Percentiles rank a stretch among this genome's conserved stretches.
phyloP scores from a whole-genome alignment of 1,139 yeast species.

The Petasospora rhodanensis region DNA sequence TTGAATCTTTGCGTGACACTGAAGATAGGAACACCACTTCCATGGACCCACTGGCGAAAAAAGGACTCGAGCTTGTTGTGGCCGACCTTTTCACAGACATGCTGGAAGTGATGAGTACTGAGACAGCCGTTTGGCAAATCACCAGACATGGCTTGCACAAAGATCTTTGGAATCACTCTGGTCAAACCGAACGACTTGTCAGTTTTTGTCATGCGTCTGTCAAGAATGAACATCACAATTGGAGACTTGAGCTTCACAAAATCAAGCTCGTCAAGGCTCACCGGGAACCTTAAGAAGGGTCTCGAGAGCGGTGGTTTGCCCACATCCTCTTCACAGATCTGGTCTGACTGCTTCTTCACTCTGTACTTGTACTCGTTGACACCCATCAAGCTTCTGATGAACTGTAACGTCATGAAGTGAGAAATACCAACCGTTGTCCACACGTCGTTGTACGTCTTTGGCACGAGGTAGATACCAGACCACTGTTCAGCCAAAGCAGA shows the following conservation, averaged over 20 bases:
- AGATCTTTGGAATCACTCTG: conserved; percentile 85
- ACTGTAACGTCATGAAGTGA: conserved; percentile 75
- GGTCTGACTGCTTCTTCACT: conserved; percentile 60
- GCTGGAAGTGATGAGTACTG: conserved; percentile 81
- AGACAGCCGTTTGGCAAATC: conserved; percentile 77
- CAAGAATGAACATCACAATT: conserved; percentile 75
- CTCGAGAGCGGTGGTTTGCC: conserved; percentile 78
- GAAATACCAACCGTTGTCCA: conserved; percentile 93
- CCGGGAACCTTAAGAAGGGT: conserved; percentile 64
- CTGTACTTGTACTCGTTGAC: conserved; percentile 73
- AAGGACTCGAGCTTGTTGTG: conserved; percentile 79
- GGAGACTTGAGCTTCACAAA: conserved; percentile 82
- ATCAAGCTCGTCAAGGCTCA: conserved; percentile 53
- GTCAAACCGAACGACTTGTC: conserved; percentile 91
- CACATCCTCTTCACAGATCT: conserved; percentile 67
- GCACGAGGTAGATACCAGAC: conserved; percentile 90
- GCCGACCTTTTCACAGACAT: conserved; percentile 90
- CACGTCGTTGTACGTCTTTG: conserved; percentile 73
- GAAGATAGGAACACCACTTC: conserved; percentile 85
- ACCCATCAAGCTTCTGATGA: conserved; percentile 71
- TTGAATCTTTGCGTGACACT: conserved; percentile 88
- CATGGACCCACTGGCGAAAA: conserved; percentile 91
- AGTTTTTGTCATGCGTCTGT: conserved; percentile 91
- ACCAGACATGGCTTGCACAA: conserved; percentile 93
- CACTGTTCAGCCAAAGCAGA: conserved; percentile 82